Evolutionary conservation across 495 filamentous ascomycete genomes (phyloP), one percentile per base, ranked within the genome.

Genomic region (Neurospora sp.): DNA sequence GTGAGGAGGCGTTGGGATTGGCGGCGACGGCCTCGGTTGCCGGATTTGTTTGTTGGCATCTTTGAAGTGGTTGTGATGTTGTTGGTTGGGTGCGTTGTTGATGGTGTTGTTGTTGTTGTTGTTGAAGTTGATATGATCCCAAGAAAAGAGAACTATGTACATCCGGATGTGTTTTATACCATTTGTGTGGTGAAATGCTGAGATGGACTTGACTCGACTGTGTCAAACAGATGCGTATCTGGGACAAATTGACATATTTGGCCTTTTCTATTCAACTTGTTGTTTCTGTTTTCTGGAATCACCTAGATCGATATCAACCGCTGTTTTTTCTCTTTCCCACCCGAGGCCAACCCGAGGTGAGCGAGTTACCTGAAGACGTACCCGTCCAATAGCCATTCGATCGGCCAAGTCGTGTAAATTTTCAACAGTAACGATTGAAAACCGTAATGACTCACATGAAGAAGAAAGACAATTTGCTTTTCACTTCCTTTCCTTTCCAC

Each of bases 71-170:
- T 53, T 20, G 20, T 53, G 3, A n/a, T 22, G 20, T 18, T 22
- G 14, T 72, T 78, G 69, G 37, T 72, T 35, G 31, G 39, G 10
- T 8, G 70, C 40, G 59, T 44, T 27, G 27, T 31, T 31, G 27
- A 31, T 31, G 27, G 27, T 31, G 27, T 31, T 31, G 27, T 31
- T 31, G 27, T 31, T 31, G 27, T 31, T 27, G 27, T 31, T 31
- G 27, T 31, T 91, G 82, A 44, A 85, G 73, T 87, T 86, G 45
- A 95, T 83, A 70, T 95, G 87, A 38, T 92, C 88, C 88, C 7
- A 88, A 78, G 61, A 85, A 79, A 97, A 89, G 53, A 97, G 86
- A 71, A 96, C 85, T 31, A 31, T 31, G 27, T 74, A 94, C 18
- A 35, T 70, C n/a, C 14, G 3, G 31, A 40, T 40, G 27, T 31